Percentiles rank a stretch among this genome's conserved stretches.
phyloP scores from a whole-genome alignment of 139 green algal genomes.

The Micromonas pusilla region DNA sequence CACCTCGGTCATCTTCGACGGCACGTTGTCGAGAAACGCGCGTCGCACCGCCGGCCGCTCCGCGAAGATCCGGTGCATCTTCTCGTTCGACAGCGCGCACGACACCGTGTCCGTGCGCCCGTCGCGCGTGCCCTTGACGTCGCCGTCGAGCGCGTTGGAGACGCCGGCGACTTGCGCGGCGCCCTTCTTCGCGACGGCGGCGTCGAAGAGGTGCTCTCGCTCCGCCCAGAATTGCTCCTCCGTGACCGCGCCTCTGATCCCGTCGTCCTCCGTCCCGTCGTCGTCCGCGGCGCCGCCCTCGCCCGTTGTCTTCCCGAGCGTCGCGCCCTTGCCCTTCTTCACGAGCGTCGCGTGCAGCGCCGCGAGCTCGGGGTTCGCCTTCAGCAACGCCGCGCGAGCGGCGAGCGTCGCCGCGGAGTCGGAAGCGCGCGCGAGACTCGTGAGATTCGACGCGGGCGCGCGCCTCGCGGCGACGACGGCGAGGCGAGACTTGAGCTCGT shows the following conservation, averaged over 20 bases:
- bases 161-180: not conserved
- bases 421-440: not conserved
- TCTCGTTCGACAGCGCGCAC: not conserved
- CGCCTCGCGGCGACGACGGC: too few species aligned
- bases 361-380: constrained; percentile 1
- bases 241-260: not conserved
- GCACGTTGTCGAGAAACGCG: constrained; percentile 13
- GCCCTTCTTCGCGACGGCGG: not conserved
- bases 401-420: not conserved
- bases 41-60: constrained; percentile 5
- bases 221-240: constrained; percentile 16
- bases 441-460: too few species aligned
- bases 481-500: not conserved
- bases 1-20: constrained; percentile 15
- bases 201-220: not conserved
- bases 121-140: not conserved
- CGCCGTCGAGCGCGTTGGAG: not conserved
- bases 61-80: constrained; percentile 25
- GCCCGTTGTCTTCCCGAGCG: too few species aligned
- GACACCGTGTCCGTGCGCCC: not conserved
- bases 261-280: not conserved
- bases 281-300: too few species aligned
- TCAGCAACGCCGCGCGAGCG: not conserved
- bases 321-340: not conserved
- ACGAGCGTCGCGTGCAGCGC: not conserved